Evolutionary conservation across 1,139 yeast genomes (phyloP).

Genomic region (Saccharomyces hybrid): DNA sequence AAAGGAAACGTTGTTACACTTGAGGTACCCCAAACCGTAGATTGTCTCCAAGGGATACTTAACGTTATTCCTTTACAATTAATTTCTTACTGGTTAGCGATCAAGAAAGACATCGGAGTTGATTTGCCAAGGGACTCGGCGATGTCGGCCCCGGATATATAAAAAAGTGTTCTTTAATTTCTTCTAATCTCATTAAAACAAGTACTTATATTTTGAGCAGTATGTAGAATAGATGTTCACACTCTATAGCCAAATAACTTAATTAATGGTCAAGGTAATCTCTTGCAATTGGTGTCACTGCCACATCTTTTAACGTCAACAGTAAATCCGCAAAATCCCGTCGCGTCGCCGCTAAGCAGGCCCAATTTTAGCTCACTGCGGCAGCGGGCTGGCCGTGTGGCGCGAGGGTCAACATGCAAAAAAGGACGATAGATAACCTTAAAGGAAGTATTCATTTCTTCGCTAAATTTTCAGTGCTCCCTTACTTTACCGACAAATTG

Average conservation of each 20-base stretch:
- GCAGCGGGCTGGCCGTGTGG: neutral
- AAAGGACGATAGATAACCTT: neutral
- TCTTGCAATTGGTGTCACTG: neutral
- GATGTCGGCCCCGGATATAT: constrained; percentile 56
- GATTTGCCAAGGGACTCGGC: constrained; percentile 99
- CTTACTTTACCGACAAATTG: neutral
- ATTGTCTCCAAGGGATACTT: constrained; percentile 92
- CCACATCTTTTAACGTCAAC: neutral
- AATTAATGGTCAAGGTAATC: neutral
- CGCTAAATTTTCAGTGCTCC: neutral
- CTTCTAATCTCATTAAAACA: too few relatives aligned
- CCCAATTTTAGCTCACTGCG: neutral
- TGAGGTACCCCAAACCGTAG: constrained; percentile 92
- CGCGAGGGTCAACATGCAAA: constrained; percentile 1
- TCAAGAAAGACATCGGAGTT: constrained; percentile 89
- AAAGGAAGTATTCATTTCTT: neutral
- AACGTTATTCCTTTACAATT: constrained; percentile 55
- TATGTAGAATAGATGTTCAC: neutral
- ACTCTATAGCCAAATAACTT: neutral
- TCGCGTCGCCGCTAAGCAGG: neutral
- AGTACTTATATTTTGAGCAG: neutral
- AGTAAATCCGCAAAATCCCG: neutral
- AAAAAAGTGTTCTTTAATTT: too few relatives aligned
- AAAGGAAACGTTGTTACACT: constrained; percentile 45
- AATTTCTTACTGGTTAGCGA: constrained; percentile 96